Evolutionary conservation across 768 basidiomycete genomes (phyloP), one percentile per base, ranked within the genome.

Genomic region (Mycena alexandri): DNA sequence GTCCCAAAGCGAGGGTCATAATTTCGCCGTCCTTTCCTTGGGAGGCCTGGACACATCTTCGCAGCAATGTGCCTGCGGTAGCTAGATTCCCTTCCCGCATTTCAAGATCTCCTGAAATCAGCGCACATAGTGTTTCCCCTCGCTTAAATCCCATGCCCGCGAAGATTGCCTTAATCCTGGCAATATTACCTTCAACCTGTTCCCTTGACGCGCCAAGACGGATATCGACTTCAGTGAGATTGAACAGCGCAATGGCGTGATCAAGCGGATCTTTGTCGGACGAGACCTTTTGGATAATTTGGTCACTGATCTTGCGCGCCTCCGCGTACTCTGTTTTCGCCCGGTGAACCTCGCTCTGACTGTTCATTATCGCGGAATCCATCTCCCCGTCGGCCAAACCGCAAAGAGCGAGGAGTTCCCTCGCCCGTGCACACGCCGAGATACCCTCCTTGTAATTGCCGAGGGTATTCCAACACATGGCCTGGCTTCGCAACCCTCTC

Each of bases 1-100:
- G 7, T 29, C 24, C 24, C 22, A 50, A 14, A 12, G 24, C 24
- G 34, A 36, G 34, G 34, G 34, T 48, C 34, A 33, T 38, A 10
- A 57, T 29, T 36, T 64, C 63, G 16, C n/a, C 55, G 29, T 57
- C 44, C 36, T 41, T 56, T 47, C 63, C 63, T 22, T 12, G 51
- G 14, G 47, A 38, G 4, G 48, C 41, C 11, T 33, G 16, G 33
- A 64, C 9, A 25, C 38, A 42, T 24, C 29, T 38, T 22, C 50
- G n/a, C 11, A 64, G 51, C 47, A 48, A 8, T 29, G 19, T 1
- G 14, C 50, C 29, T 0, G 63, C 55, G 5, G 2, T 21, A 14
- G 34, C 14, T 8, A 24, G 5, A 11, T 59, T 21, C 17, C 58
- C 58, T 11, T 48, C 46, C 13, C 56, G 44, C 33, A 48, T n/a